A percentile compares a stretch with the other conserved stretches of the same genome.
Conservation (phyloP, 768 basidiomycete species). For the Kwoniella botswanensis region DNA sequence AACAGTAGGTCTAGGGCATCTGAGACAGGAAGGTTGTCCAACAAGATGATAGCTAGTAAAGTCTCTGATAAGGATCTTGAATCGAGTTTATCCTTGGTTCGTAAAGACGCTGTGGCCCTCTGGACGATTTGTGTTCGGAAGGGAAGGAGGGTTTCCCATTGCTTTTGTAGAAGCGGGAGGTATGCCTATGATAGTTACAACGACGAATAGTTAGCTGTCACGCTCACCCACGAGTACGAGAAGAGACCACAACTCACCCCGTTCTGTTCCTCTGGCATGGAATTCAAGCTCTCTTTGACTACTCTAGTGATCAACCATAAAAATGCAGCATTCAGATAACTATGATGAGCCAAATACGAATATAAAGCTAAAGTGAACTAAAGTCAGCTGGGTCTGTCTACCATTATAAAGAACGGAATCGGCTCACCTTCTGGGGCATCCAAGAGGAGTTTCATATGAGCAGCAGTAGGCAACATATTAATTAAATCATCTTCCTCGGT, state of each 20-base stretch:
- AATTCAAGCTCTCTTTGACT: constrained; percentile 74
- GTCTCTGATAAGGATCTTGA: constrained; percentile 67
- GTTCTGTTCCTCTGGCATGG: constrained; percentile 70
- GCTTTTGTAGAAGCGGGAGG: constrained; percentile 84
- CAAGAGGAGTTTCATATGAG: constrained; percentile 86
- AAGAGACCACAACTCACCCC: constrained; percentile 45
- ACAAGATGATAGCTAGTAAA: constrained; percentile 80
- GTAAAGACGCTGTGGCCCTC: constrained; percentile 79
- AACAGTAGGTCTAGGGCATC: constrained; percentile 76
- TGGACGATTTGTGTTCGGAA: constrained; percentile 88
- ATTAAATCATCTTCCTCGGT: constrained; percentile 40
- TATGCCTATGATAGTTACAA: constrained; percentile 65
- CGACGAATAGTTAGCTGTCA: too few relatives aligned
- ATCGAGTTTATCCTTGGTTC: constrained; percentile 64
- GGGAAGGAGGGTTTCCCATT: constrained; percentile 88
- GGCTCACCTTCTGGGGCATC: constrained; percentile 80
- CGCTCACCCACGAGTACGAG: too few relatives aligned
- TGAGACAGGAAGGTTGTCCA: constrained; percentile 79
- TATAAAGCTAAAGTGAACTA: constrained; percentile 63
- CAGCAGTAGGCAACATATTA: constrained; percentile 65
- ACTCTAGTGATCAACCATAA: constrained; percentile 83
- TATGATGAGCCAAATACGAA: constrained; percentile 78
- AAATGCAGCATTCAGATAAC: constrained; percentile 83
- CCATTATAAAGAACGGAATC: too few relatives aligned
- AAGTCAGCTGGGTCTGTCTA: neutral